Evolutionary conservation across 306 rosid species (phyloP), one percentile per base, ranked within the genome.

Genomic region (Trichosanthes truncata): DNA sequence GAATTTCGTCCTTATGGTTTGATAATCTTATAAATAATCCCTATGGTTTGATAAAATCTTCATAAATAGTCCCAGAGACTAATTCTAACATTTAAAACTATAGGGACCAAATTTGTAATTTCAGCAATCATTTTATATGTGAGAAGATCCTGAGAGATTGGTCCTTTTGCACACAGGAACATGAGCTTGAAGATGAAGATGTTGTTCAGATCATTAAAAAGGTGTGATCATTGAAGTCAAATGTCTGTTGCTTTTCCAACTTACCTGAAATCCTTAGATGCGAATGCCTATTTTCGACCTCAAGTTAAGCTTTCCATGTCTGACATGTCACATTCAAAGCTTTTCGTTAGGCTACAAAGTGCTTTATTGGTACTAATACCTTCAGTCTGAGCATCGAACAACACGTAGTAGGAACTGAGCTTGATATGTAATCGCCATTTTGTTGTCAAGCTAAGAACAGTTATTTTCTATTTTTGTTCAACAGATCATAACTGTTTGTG

Each of bases 201-300:
- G 98, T 92, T 43, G 99, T 95, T 82, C 99, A 95, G 88, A 93
- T 93, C 79, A 93, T 96, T 82, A 93, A 96, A 80, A 93, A 96
- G 91, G 90, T 96, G 82, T 93, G 81, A 85, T 79, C 41, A 46
- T 7, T 12, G 5, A 56, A 21, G 40, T 63, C 52, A 13, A 43
- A 13, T 51, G 74, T 46, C 49, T 76, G 51, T 55, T n/a, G 23
- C 21, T 18, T 26, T 49, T 5, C 62, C 63, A 74, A 26, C 46
- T 33, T 8, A 17, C 40, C 4, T 17, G 74, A 9, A 20, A 18
- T 20, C 31, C 15, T 38, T n/a, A 4, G 51, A 20, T 67, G 29
- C 36, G 12, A 71, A 71, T 46, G 2, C 55, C n/a, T 71, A 11
- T 20, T 36, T 23, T 55, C 13, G 15, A 14, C 20, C 31, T 11